A percentile compares a stretch with the other conserved stretches of the same genome.
phyloP scores from a whole-genome alignment of 257 asterid species.

The Rehmannia glutinosa region DNA sequence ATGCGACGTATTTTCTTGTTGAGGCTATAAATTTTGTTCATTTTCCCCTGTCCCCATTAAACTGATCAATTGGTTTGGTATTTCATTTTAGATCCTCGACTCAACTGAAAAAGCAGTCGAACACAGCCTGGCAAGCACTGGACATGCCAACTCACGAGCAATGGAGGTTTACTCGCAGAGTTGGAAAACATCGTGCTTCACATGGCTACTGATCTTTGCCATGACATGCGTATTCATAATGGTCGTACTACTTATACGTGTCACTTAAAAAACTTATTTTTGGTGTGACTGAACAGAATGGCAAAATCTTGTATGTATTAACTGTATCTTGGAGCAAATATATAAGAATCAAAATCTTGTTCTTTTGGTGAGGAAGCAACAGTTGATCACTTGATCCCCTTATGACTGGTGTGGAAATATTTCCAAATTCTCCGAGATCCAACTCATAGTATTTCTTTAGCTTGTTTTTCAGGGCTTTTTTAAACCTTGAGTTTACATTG shows the following conservation, averaged over 20 bases:
- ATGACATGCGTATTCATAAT: constrained; percentile 70
- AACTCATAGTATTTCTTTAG: not conserved
- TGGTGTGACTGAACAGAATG: not conserved
- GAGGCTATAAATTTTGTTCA: not conserved
- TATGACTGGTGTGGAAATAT: too few relatives aligned
- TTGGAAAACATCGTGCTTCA: constrained; percentile 68
- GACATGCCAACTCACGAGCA: constrained; percentile 68
- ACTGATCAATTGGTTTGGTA: too few relatives aligned
- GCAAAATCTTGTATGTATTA: not conserved
- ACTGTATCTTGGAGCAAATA: not conserved
- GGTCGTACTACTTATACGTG: constrained; percentile 87
- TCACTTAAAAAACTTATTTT: constrained; percentile 35
- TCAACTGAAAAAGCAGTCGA: constrained; percentile 90
- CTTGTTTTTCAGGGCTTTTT: too few relatives aligned
- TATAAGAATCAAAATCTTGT: not conserved
- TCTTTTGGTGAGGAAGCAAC: too few relatives aligned
- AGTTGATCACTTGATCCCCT: too few relatives aligned
- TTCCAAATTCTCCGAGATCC: too few relatives aligned
- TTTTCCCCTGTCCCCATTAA: too few relatives aligned
- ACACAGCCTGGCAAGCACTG: constrained; percentile 84
- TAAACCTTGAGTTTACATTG: not conserved
- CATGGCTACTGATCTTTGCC: constrained; percentile 65
- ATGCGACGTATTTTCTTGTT: not conserved
- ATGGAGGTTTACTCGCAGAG: constrained; percentile 64
- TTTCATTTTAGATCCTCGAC: constrained; percentile 59